Base-by-base conservation (phyloP, 148 eudicot genomes). In the Vaccinium vitisidaea region DNA sequence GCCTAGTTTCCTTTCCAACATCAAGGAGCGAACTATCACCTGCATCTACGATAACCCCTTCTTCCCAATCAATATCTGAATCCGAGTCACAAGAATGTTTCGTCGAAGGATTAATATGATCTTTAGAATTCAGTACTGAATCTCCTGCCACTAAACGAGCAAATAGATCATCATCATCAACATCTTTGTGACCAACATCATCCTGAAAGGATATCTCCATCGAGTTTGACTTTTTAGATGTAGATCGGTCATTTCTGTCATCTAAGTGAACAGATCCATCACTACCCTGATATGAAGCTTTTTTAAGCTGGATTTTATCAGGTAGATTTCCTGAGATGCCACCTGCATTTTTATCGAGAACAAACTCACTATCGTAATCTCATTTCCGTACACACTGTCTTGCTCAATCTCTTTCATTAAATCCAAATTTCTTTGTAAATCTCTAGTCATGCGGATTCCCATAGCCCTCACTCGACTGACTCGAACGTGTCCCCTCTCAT, bases 391-490 rank as follows among this genome's bases (percentile, higher is more conserved):
- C 15, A 79, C 79, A 16, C 15, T 84, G 49, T 93, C 95, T 79
- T 85, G 86, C 80, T 97, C 98, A 59, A 84, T 83, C 88, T 95
- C 98, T 88, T 93, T 95, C 89, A 95, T 91, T 86, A 97, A 84
- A 87, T 97, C 99, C 77, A 97, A 86, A 86, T 97, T 97, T 87
- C 98, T 94, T 71, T 95, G 96, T 82, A 97, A 79, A 89, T 97
- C 99, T 58, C 98, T 90, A 78, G 99, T 97, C 99, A 97, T 95
- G 54, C 93, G 96, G 69, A 97, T 91, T 73, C 99, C 98, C 93
- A 95, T 89, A 81, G 98, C 99, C 90, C 94, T 97, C 73, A 92
- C 87, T 85, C 92, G 92, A 88, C 94, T 94, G 69, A 94, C 90
- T 86, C 94, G 93, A 88, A 84, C 71, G 79, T 89, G 93, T 18